A percentile compares a stretch with the other conserved stretches of the same genome.
Evolutionary conservation across 2,329 filamentous ascomycete genomes (phyloP).

Genomic region (Blastomyces parvus): DNA sequence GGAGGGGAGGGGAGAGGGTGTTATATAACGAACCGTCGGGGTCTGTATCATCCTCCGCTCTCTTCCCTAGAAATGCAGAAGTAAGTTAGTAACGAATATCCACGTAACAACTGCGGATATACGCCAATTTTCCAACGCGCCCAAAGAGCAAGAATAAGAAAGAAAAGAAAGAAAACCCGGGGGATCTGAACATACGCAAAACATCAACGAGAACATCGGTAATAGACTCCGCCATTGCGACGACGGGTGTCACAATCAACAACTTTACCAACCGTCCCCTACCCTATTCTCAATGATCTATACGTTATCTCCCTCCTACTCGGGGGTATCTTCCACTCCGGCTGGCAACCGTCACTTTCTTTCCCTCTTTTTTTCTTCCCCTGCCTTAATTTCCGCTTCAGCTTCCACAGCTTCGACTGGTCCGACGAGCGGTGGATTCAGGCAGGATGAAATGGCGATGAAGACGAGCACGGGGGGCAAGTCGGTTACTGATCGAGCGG

Average conservation of each 20-base stretch:
- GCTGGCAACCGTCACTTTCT: not conserved
- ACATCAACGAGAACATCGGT: constrained; percentile 29
- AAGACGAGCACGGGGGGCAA: constrained; percentile 27
- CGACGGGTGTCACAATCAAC: not conserved
- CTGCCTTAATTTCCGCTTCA: not conserved
- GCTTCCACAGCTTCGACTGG: not conserved
- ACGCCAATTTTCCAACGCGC: not conserved
- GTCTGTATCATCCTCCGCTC: constrained; percentile 16
- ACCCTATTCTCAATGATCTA: not conserved
- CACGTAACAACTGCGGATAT: not conserved
- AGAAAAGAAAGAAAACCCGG: not conserved
- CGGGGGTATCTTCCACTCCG: not conserved
- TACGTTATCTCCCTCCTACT: too few species aligned
- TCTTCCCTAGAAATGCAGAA: constrained; percentile 11
- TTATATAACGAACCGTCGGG: constrained; percentile 16
- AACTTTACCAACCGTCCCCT: not conserved
- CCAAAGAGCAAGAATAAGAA: not conserved
- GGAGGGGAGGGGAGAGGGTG: not conserved
- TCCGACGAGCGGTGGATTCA: constrained; percentile 10
- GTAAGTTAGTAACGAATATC: not conserved
- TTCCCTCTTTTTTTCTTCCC: not conserved
- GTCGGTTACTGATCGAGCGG: constrained; percentile 22
- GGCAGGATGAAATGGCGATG: constrained; percentile 20
- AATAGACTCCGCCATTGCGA: constrained; percentile 30
- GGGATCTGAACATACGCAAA: constrained; percentile 25